phyloP scores from a whole-genome alignment of 352 stramenopile genomes.

The Phytophthora macrochlamydospora region DNA sequence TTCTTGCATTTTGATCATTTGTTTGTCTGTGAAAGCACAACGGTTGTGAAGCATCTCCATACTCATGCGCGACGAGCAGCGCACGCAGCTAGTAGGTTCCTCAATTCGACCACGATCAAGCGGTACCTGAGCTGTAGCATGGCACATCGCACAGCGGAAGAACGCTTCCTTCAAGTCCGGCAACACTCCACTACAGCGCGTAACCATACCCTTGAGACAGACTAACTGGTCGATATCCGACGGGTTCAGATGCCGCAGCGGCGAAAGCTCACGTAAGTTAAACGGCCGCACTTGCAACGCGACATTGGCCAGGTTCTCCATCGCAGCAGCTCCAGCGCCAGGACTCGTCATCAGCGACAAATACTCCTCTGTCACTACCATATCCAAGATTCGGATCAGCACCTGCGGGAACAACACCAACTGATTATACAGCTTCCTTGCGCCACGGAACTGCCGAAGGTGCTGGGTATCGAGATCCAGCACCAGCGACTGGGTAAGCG shows the following conservation, averaged over 20 bases:
- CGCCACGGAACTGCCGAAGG: constrained; percentile 77
- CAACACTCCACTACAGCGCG: constrained; percentile 95
- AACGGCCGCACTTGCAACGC: constrained; percentile 96
- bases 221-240: constrained; percentile 98
- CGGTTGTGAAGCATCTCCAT: constrained; percentile 98
- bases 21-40: constrained; percentile 98
- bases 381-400: constrained; percentile 97
- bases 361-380: constrained; percentile 95
- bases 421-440: constrained; percentile 95
- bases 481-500: constrained; percentile 82
- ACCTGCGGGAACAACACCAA: constrained; percentile 95
- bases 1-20: constrained; percentile 98
- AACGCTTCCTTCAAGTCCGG: constrained; percentile 98
- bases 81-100: constrained; percentile 91
- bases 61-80: constrained; percentile 91
- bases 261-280: constrained; percentile 93
- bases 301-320: constrained; percentile 55
- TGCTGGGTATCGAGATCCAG: constrained; percentile 94
- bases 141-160: constrained; percentile 96
- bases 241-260: constrained; percentile 97
- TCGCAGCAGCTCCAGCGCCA: constrained; percentile 29
- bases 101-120: constrained; percentile 96
- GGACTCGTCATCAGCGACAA: constrained; percentile 43
- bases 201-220: constrained; percentile 98
- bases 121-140: constrained; percentile 88